phyloP scores from a whole-genome alignment of 352 stramenopile species.

The Phytophthora megakarya region DNA sequence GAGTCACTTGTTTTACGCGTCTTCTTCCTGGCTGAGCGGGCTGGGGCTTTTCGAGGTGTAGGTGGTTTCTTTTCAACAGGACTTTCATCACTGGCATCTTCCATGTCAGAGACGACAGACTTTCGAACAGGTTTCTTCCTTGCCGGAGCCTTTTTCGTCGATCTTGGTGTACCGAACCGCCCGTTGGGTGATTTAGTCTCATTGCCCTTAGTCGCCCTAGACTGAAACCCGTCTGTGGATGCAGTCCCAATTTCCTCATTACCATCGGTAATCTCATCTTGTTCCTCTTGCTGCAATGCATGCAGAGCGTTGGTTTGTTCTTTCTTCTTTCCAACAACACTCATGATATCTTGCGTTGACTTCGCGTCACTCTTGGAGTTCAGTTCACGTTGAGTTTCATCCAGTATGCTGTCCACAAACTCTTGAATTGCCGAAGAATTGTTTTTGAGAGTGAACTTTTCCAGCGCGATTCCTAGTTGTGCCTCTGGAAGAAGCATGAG shows the following conservation, averaged over 20 bases:
- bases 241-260: not conserved
- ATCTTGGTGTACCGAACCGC: constrained; percentile 33
- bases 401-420: constrained; percentile 68
- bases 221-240: constrained; percentile 19
- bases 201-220: constrained; percentile 4
- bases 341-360: constrained; percentile 68
- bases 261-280: constrained; percentile 24
- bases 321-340: constrained; percentile 72
- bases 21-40: constrained; percentile 39
- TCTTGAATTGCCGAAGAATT: constrained; percentile 79
- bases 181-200: constrained; percentile 18
- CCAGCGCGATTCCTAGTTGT: constrained; percentile 67
- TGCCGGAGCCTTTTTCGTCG: constrained; percentile 4
- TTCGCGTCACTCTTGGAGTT: constrained; percentile 47
- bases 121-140: constrained; percentile 24
- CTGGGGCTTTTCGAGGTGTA: constrained; percentile 25
- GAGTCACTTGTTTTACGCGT: constrained; percentile 21
- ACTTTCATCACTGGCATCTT: constrained; percentile 34
- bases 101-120: constrained; percentile 39
- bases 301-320: constrained; percentile 59
- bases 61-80: constrained; percentile 31
- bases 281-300: constrained; percentile 56
- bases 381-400: constrained; percentile 77
- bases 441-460: constrained; percentile 86
- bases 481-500: constrained; percentile 79